Base-by-base conservation (phyloP, 140 eudicot genomes). In the Bidens hawaiensis region DNA sequence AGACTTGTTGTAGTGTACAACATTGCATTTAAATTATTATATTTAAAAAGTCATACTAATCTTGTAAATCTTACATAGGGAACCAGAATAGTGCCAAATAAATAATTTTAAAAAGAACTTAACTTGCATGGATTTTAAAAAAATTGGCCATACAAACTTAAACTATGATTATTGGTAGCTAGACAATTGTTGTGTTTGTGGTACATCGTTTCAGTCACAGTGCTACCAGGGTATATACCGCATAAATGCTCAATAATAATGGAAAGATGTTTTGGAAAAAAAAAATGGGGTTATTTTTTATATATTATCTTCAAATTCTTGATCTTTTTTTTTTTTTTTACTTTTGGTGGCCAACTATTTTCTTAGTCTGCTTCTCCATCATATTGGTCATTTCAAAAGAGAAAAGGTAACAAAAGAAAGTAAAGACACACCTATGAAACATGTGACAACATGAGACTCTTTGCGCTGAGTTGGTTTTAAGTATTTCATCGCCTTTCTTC, bases 401-500 rank as follows among this genome's bases (percentile, higher is more conserved):
- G 2, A 14, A 47, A 59, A 45, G 14, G 38, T 9, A 54, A 27
- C 26, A 9, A 43, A 64, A 17, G 10, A 27, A 25, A 17, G 71
- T 38, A 27, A 45, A 24, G 57, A 53, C 83, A 77, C 72, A 93
- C 99, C 99, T 68, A 88, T 93, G 85, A 93, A 88, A 77, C 85
- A 93, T 60, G 99, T 88, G 34, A 93, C 80, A 65, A 81, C 72
- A 72, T 93, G 99, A 2, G 99, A 93, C 64, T 85, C 99, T 75
- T 79, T 81, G 9, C 84, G 81, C 54, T 88, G 99, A 43, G 89
- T 79, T n/a, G 97, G 99, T 65, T 81, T 93, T 50, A 93, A 84
- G 79, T 93, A 93, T 61, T 83, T 93, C 99, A 93, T 93, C 49
- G 97, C 97, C 80, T 85, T 93, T 68, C 81, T 79, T 61, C 75